phyloP scores from a whole-genome alignment of 1,284 basidiomycete species.

The Neolentinus lepideus region DNA sequence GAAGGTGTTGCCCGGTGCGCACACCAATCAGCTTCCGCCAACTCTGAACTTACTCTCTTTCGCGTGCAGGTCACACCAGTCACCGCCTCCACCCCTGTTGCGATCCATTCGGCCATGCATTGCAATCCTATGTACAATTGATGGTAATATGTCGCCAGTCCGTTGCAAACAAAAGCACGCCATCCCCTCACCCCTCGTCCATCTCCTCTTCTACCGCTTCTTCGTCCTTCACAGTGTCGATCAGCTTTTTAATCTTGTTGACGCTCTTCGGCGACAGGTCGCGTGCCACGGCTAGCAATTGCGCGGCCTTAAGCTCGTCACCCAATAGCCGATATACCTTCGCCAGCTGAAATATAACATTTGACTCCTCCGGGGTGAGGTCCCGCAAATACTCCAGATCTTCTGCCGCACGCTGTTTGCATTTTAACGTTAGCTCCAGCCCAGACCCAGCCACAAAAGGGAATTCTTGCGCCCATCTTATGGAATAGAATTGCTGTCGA shows the following conservation, averaged over 20 bases:
- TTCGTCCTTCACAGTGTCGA: slow-evolving; percentile 64
- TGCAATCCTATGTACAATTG: not conserved
- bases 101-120: not conserved
- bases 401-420: slow-evolving; percentile 61
- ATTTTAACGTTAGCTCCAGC: slow-evolving; percentile 2
- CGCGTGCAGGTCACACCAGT: not conserved
- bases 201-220: slow-evolving; percentile 54
- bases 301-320: slow-evolving; percentile 71
- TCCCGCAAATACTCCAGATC: slow-evolving; percentile 76
- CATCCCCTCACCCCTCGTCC: slow-evolving; percentile 53
- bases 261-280: slow-evolving; percentile 78
- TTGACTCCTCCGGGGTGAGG: slow-evolving; percentile 86
- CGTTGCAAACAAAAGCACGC: slow-evolving; percentile 1
- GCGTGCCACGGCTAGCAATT: slow-evolving; percentile 79
- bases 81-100: not conserved
- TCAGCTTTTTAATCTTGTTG: slow-evolving; percentile 69
- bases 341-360: slow-evolving; percentile 92
- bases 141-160: slow-evolving; percentile 5
- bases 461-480: not conserved
- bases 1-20: not conserved
- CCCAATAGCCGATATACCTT: slow-evolving; percentile 81
- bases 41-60: not conserved
- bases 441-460: slow-evolving; percentile 8
- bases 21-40: not conserved
- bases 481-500: slow-evolving; percentile 16